Percentiles rank a stretch among this genome's conserved stretches.
These are phyloP conservation scores for Aspergillus latus DNA, from an alignment of 2,329 filamentous ascomycete species.

Conservation along the genomic window DNA sequence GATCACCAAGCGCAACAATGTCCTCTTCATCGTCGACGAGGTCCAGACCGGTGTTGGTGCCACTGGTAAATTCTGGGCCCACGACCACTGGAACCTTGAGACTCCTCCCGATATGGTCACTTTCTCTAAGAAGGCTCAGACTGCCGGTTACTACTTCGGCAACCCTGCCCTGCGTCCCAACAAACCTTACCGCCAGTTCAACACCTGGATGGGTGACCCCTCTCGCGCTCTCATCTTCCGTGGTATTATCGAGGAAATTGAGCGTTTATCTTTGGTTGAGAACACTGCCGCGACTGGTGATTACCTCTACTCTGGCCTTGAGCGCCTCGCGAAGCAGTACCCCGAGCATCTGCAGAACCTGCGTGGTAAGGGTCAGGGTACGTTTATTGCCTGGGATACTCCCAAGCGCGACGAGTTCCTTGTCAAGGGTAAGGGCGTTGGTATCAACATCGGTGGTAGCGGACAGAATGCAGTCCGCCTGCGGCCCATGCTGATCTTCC, in stretches of 20 bases:
- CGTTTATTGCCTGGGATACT: constrained; percentile 90
- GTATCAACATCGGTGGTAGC: constrained; percentile 84
- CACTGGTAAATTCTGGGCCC: constrained; percentile 93
- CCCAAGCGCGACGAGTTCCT: constrained; percentile 78
- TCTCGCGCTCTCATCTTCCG: constrained; percentile 81
- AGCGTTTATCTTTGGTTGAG: constrained; percentile 72
- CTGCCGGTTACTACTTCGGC: constrained; percentile 88
- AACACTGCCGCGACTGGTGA: constrained; percentile 75
- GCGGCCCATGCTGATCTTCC: constrained; percentile 88
- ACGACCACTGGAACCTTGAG: constrained; percentile 86
- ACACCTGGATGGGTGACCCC: constrained; percentile 96
- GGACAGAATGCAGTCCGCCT: constrained; percentile 74
- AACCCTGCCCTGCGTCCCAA: constrained; percentile 79
- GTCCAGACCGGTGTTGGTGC: constrained; percentile 92
- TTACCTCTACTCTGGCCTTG: constrained; percentile 72
- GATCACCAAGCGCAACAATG: constrained; percentile 64
- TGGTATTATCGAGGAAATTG: constrained; percentile 78
- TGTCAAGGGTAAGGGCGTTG: constrained; percentile 72
- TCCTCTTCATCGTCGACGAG: constrained; percentile 89
- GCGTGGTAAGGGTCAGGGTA: constrained; percentile 82
- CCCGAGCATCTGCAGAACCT: constrained; percentile 79
- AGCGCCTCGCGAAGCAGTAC: constrained; percentile 66
- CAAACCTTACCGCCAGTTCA: constrained; percentile 94
- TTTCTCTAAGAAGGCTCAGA: constrained; percentile 93
- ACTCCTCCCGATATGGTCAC: constrained; percentile 89